These are phyloP conservation scores for Gigaspora rosea DNA, from an alignment of 192 early-diverging fungal genomes.

Conservation along the genomic window DNA sequence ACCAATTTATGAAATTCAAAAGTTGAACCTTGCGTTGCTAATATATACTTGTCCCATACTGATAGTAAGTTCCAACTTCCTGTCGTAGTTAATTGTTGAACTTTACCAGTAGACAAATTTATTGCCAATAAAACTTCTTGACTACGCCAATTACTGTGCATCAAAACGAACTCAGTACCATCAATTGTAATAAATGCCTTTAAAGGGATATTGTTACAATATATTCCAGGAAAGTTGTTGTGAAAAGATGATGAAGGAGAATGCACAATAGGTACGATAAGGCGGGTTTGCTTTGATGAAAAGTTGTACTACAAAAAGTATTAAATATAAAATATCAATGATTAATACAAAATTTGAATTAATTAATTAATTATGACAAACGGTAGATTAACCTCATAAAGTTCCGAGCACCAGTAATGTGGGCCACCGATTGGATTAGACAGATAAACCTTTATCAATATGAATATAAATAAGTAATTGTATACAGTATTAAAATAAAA, in stretches of 20 bases:
- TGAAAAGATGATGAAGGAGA: slow-evolving; percentile 34
- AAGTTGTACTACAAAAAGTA: not conserved
- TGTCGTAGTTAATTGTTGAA: slow-evolving; percentile 52
- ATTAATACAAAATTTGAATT: not conserved
- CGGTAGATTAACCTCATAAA: slow-evolving; percentile 41
- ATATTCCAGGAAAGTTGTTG: slow-evolving; percentile 70
- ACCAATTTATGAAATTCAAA: slow-evolving; percentile 41
- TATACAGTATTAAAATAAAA: not conserved
- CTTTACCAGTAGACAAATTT: slow-evolving; percentile 48
- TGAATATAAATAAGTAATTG: not conserved
- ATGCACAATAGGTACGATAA: slow-evolving; percentile 45
- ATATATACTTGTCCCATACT: slow-evolving; percentile 44
- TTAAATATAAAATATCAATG: not conserved
- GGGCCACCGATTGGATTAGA: slow-evolving; percentile 65
- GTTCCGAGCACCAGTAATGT: slow-evolving; percentile 63
- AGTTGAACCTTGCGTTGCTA: slow-evolving; percentile 56
- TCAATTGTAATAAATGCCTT: slow-evolving; percentile 36
- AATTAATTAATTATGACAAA: not conserved
- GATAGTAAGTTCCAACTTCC: slow-evolving; percentile 51
- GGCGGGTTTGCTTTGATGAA: slow-evolving; percentile 28
- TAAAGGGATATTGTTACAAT: slow-evolving; percentile 55
- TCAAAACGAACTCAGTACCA: slow-evolving; percentile 33
- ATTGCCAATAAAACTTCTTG: slow-evolving; percentile 36
- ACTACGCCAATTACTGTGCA: slow-evolving; percentile 35
- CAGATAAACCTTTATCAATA: slow-evolving; percentile 53